These are phyloP conservation scores for Eucalyptus tenuipes DNA, from an alignment of 345 rosid species.

Conservation along the genomic window DNA sequence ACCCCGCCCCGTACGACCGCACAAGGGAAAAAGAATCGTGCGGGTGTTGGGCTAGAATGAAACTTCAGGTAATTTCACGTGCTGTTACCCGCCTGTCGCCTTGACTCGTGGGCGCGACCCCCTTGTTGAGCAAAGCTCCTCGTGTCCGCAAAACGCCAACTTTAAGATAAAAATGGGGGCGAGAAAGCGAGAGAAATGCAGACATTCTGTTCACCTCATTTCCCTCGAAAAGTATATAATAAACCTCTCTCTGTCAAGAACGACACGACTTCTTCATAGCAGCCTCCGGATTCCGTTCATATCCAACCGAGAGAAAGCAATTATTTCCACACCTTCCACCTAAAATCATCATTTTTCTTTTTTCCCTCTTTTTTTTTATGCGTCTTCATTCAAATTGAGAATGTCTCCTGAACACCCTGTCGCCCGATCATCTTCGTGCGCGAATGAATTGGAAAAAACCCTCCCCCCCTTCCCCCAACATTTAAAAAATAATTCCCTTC, in stretches of 20 bases:
- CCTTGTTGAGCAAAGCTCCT: background rate
- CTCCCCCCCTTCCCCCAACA: accelerated
- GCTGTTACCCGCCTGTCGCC: background rate
- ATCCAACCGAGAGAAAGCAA: background rate
- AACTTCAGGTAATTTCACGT: background rate
- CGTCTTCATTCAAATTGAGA: background rate
- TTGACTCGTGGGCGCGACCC: background rate
- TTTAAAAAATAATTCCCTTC: background rate
- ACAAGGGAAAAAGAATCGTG: background rate
- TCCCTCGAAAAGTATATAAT: background rate
- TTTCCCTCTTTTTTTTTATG: accelerated
- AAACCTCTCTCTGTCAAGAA: background rate
- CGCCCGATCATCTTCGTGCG: background rate
- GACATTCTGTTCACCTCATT: background rate
- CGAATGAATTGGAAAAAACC: background rate
- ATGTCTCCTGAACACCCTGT: background rate
- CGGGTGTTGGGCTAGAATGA: background rate
- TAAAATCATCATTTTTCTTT: background rate
- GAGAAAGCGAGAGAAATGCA: background rate
- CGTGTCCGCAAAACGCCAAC: background rate
- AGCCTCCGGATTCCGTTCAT: background rate
- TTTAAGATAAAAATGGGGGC: background rate
- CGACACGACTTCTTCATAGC: background rate
- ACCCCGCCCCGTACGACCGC: background rate
- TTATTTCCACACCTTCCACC: background rate